Conservation (phyloP, 805 yeast species). For the Candida loeiensis region DNA sequence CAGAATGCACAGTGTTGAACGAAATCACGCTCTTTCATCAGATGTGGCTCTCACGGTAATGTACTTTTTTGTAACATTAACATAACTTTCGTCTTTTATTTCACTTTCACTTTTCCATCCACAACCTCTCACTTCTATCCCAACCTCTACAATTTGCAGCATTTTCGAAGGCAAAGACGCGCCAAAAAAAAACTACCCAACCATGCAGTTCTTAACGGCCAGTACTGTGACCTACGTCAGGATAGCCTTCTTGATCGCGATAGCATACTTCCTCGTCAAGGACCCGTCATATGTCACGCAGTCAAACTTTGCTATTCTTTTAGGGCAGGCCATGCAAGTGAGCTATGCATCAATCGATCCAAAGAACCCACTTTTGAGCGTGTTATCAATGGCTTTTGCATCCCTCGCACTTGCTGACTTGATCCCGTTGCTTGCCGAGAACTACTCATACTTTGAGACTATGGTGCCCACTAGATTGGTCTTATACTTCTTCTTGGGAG, state of each 20-base stretch:
- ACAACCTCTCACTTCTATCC: not conserved
- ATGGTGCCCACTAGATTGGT: constrained; percentile 56
- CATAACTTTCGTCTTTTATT: too few relatives aligned
- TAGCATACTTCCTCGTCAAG: constrained; percentile 46
- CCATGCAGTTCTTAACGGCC: constrained; percentile 53
- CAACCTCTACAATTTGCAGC: not conserved
- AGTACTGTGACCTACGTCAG: constrained; percentile 46
- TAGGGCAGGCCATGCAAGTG: constrained; percentile 59
- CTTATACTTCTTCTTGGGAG: constrained; percentile 47
- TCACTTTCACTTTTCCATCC: too few relatives aligned
- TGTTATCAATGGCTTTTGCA: constrained; percentile 44
- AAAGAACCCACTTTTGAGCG: constrained; percentile 47
- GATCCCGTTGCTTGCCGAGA: constrained; percentile 51
- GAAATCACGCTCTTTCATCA: too few relatives aligned
- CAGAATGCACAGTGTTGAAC: too few relatives aligned
- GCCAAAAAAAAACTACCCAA: not conserved
- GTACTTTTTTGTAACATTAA: too few relatives aligned
- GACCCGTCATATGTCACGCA: constrained; percentile 44
- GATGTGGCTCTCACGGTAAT: too few relatives aligned
- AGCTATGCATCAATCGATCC: constrained; percentile 28
- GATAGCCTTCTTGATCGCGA: constrained; percentile 40
- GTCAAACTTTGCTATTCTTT: constrained; percentile 46
- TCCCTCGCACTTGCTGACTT: constrained; percentile 50
- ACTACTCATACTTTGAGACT: constrained; percentile 52
- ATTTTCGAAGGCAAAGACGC: not conserved